phyloP scores from a whole-genome alignment of 164 flowering plant species.

The Liquidambar formosana region DNA sequence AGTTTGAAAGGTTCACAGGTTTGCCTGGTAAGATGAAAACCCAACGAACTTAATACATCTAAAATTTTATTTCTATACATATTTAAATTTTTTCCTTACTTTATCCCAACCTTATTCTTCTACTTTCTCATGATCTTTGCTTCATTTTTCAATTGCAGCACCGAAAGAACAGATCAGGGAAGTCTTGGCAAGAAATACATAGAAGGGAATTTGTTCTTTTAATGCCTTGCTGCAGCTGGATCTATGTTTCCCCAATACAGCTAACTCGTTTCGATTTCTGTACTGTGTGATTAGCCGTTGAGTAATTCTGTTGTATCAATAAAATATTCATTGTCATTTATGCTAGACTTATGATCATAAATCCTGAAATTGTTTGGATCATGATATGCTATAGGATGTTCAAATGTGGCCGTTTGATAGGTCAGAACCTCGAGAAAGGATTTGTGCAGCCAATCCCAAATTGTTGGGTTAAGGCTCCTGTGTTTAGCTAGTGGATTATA shows the following conservation, averaged over 20 bases:
- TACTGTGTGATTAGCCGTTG: not conserved
- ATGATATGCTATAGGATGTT: not conserved
- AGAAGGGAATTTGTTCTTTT: not conserved
- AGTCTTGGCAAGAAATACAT: slow-evolving; percentile 29
- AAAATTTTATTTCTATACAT: not conserved
- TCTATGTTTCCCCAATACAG: not conserved
- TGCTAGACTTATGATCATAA: not conserved
- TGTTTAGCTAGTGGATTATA: no score
- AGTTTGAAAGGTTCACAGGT: slow-evolving; percentile 37
- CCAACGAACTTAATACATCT: not conserved
- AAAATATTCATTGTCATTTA: not conserved
- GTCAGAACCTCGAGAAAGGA: not conserved
- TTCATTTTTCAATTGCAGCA: slow-evolving; percentile 19
- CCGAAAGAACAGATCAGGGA: slow-evolving; percentile 38
- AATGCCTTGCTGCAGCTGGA: not conserved
- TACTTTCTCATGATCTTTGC: not conserved
- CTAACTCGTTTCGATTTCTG: not conserved
- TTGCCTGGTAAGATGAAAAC: slow-evolving; percentile 26
- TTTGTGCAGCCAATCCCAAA: no score
- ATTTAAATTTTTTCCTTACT: not conserved
- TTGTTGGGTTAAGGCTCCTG: no score
- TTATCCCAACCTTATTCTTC: no score
- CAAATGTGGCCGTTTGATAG: not conserved
- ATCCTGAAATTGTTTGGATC: not conserved
- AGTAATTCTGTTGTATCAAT: slow-evolving; percentile 5